Conservation (phyloP, 192 early-diverging fungal species). For the Paraglomus brasilianum region DNA sequence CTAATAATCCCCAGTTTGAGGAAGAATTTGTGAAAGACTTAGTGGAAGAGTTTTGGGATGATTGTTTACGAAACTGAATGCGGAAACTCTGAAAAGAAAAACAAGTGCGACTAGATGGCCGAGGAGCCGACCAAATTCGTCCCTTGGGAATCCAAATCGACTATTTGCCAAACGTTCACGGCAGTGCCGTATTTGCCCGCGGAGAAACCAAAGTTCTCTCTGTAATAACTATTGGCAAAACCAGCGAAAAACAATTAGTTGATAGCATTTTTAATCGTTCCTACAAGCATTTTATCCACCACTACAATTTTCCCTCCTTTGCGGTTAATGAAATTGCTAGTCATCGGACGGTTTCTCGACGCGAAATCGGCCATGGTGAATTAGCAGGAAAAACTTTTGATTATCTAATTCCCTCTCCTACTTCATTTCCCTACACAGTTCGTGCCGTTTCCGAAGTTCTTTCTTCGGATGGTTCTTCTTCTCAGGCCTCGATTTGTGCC, state of each 20-base stretch:
- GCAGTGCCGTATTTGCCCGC: conserved; percentile 16
- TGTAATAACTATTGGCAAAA: conserved; percentile 16
- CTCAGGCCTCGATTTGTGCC: conserved; percentile 20
- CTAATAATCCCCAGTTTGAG: background rate
- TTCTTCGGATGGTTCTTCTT: conserved; percentile 26
- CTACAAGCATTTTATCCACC: conserved; percentile 24
- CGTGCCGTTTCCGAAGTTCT: conserved; percentile 18
- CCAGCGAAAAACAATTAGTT: conserved; percentile 17
- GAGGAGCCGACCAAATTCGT: conserved; percentile 16
- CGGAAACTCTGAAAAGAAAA: conserved; percentile 23
- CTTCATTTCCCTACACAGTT: conserved; percentile 4
- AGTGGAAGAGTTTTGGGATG: background rate
- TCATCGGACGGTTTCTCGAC: conserved; percentile 10
- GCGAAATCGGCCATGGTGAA: conserved; percentile 17
- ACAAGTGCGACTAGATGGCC: conserved; percentile 22
- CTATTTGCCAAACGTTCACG: conserved; percentile 13
- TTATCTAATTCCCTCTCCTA: background rate
- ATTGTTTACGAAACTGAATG: conserved; percentile 22
- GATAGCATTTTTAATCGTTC: conserved; percentile 17
- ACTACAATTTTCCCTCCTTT: conserved; percentile 20
- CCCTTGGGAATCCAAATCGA: conserved; percentile 18
- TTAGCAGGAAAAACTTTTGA: conserved; percentile 24
- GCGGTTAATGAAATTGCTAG: conserved; percentile 26
- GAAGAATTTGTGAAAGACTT: conserved; percentile 19
- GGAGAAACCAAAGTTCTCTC: conserved; percentile 9